phyloP scores from a whole-genome alignment of 2,329 filamentous ascomycete genomes.

The Zelopaecilomyces penicillatus region DNA sequence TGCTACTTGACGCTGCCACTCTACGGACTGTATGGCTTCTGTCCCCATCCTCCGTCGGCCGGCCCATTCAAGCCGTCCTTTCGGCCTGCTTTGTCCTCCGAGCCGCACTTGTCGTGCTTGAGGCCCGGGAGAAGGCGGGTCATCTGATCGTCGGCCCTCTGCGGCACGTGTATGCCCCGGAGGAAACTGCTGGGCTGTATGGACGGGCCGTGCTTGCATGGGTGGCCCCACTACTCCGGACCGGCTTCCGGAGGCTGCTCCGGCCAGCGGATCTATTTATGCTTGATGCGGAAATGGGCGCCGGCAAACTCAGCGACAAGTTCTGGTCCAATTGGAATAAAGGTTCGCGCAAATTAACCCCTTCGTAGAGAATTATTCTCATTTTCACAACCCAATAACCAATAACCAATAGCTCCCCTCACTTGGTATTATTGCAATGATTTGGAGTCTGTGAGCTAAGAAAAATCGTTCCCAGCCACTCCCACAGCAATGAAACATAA shows the following conservation, averaged over 20 bases:
- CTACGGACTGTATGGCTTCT: constrained; percentile 27
- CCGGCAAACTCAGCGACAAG: constrained; percentile 19
- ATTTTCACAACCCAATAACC: neutral
- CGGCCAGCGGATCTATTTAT: constrained; percentile 25
- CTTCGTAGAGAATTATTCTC: too few relatives aligned
- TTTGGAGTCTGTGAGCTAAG: too few relatives aligned
- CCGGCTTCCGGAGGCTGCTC: constrained; percentile 27
- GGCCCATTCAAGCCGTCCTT: constrained; percentile 24
- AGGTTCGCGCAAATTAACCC: constrained; percentile 11
- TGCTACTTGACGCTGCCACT: constrained; percentile 26
- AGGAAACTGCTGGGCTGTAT: constrained; percentile 30
- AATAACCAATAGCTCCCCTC: neutral
- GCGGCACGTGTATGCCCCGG: constrained; percentile 22
- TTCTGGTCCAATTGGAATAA: constrained; percentile 24
- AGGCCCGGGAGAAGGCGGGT: constrained; percentile 29
- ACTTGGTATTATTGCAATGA: too few relatives aligned
- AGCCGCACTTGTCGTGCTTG: constrained; percentile 25
- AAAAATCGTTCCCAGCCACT: too few relatives aligned
- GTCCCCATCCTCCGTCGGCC: constrained; percentile 10
- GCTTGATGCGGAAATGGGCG: constrained; percentile 25
- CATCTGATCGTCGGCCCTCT: constrained; percentile 20
- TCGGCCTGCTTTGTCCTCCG: constrained; percentile 28
- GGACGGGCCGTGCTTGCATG: constrained; percentile 30
- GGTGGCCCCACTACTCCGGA: constrained; percentile 28
- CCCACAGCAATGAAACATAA: constrained; percentile 2